Evolutionary conservation across 208 protist genomes (phyloP).

Genomic region (Trypanosoma mega): DNA sequence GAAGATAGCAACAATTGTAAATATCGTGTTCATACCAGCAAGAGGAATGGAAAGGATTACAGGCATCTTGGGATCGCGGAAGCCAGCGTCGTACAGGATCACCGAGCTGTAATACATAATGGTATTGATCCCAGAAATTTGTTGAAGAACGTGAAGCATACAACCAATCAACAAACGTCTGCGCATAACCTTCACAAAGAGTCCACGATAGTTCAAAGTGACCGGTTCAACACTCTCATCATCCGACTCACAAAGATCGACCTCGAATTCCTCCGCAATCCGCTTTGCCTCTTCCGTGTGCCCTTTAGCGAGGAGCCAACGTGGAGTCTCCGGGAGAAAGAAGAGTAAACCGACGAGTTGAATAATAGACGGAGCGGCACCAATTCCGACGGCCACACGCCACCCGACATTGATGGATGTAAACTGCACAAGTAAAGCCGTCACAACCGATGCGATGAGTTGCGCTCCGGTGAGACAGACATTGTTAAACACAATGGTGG

Average conservation of each 20-base stretch:
- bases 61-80: conserved; percentile 66
- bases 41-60: conserved; percentile 83
- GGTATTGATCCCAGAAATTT: conserved; percentile 92
- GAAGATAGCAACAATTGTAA: conserved; percentile 75
- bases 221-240: conserved; percentile 38
- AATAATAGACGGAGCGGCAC: conserved; percentile 73
- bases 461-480: conserved; percentile 86
- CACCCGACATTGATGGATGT: conserved; percentile 82
- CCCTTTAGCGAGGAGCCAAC: conserved; percentile 75
- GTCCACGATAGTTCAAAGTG: conserved; percentile 47
- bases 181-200: conserved; percentile 58
- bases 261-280: conserved; percentile 53
- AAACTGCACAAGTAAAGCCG: conserved; percentile 68
- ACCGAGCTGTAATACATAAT: conserved; percentile 94
- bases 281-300: conserved; percentile 39
- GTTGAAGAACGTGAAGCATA: conserved; percentile 89
- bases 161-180: conserved; percentile 75
- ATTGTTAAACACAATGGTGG: conserved; percentile 88
- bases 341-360: conserved; percentile 79
- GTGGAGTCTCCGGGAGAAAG: conserved; percentile 87
- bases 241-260: conserved; percentile 56
- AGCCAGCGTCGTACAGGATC: conserved; percentile 84
- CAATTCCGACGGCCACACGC: conserved; percentile 84
- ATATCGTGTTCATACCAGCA: conserved; percentile 88
- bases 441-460: conserved; percentile 75